Evolutionary conservation across 371 early-diverging fungal species (phyloP).

Genomic region (Dichotomocladium elegans): DNA sequence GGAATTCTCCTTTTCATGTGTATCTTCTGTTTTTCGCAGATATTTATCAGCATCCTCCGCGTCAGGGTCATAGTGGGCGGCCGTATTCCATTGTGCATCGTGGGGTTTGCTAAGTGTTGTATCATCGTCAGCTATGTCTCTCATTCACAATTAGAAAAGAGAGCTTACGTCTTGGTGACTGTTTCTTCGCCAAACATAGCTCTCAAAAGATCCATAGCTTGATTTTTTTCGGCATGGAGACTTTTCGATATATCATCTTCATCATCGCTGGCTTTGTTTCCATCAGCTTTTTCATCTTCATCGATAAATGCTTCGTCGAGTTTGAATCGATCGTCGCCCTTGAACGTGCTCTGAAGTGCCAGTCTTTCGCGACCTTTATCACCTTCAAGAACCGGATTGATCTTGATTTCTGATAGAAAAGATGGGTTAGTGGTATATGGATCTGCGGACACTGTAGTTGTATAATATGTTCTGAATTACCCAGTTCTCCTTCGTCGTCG

Average conservation of each 20-base stretch:
- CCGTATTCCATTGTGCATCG: constrained; percentile 9
- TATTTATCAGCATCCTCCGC: constrained; percentile 38
- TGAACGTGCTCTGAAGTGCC: constrained; percentile 49
- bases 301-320: constrained; percentile 56
- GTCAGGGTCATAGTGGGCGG: constrained; percentile 53
- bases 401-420: constrained; percentile 29
- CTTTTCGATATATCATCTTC: constrained; percentile 26
- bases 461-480: not conserved
- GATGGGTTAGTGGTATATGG: not conserved
- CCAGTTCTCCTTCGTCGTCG: constrained; percentile 24
- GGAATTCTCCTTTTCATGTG: too few species aligned
- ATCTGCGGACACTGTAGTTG: too few species aligned
- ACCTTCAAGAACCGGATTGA: constrained; percentile 58
- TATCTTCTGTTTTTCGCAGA: too few species aligned
- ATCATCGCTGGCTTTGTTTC: constrained; percentile 3
- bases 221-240: constrained; percentile 33
- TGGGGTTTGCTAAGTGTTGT: not conserved
- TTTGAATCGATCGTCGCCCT: constrained; percentile 60
- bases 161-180: constrained; percentile 28
- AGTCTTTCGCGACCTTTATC: constrained; percentile 51
- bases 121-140: not conserved
- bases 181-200: constrained; percentile 55
- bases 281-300: constrained; percentile 40
- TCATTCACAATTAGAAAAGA: not conserved
- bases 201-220: constrained; percentile 51